These are phyloP conservation scores for Singerocomus rubriflavus DNA, from an alignment of 1,284 basidiomycete species.

Conservation along the genomic window DNA sequence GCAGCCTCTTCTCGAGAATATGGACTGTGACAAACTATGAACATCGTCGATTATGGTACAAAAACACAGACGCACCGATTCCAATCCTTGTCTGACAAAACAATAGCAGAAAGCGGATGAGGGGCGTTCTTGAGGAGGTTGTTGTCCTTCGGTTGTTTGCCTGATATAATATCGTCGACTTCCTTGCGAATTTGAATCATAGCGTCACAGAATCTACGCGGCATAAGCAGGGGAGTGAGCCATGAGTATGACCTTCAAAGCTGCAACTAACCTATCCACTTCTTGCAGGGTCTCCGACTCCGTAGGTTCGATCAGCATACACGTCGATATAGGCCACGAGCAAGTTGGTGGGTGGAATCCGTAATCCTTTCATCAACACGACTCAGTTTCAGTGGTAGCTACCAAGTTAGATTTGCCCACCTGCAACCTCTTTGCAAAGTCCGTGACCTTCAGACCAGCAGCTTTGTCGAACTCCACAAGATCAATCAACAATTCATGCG, in stretches of 20 bases:
- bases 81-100: slow-evolving; percentile 75
- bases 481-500: slow-evolving; percentile 95
- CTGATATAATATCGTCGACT: slow-evolving; percentile 82
- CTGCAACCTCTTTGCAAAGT: slow-evolving; percentile 95
- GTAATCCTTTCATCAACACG: slow-evolving; percentile 55
- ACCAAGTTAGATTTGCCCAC: slow-evolving; percentile 35
- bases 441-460: slow-evolving; percentile 87
- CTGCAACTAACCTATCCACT: slow-evolving; percentile 63
- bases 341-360: slow-evolving; percentile 91
- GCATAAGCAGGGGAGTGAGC: background rate
- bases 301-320: slow-evolving; percentile 94
- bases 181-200: slow-evolving; percentile 95
- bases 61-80: slow-evolving; percentile 56
- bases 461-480: slow-evolving; percentile 91
- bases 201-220: slow-evolving; percentile 83
- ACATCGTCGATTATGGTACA: background rate
- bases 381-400: slow-evolving; percentile 1
- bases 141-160: slow-evolving; percentile 83
- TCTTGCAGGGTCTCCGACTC: slow-evolving; percentile 92
- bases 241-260: background rate
- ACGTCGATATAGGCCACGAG: slow-evolving; percentile 93
- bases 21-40: slow-evolving; percentile 46
- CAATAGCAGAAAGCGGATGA: slow-evolving; percentile 79
- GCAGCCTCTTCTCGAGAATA: slow-evolving; percentile 85
- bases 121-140: slow-evolving; percentile 95